Evolutionary conservation across 495 filamentous ascomycete genomes (phyloP).

Genomic region (Massariosphaeria phaeospora): DNA sequence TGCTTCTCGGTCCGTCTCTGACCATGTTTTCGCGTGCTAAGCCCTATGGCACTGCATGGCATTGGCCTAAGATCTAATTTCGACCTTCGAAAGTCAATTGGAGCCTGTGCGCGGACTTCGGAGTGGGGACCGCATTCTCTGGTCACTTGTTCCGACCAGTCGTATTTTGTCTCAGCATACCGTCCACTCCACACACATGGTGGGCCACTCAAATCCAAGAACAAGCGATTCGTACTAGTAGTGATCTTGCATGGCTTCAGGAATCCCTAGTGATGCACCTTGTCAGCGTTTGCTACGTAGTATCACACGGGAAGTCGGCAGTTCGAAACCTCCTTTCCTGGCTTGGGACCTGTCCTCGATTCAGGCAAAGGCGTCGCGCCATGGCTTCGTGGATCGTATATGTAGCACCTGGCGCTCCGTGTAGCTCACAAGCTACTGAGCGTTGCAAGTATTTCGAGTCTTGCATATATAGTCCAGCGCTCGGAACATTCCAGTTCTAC

Average conservation of each 20-base stretch:
- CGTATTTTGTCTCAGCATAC: not conserved
- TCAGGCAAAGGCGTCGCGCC: slow-evolving; percentile 17
- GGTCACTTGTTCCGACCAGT: not conserved
- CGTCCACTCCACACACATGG: not conserved
- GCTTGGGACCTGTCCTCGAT: not conserved
- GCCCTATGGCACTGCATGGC: not conserved
- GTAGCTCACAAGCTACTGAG: not conserved
- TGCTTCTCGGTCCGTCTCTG: not conserved
- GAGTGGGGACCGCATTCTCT: slow-evolving; percentile 23
- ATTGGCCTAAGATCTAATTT: not conserved
- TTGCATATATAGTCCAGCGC: not conserved
- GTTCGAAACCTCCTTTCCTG: not conserved
- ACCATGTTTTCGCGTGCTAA: not conserved
- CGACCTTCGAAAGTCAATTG: slow-evolving; percentile 6
- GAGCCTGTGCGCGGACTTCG: slow-evolving; percentile 21
- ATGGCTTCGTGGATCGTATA: slow-evolving; percentile 12
- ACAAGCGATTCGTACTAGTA: not conserved
- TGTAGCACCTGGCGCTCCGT: slow-evolving; percentile 7
- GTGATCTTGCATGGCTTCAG: not conserved
- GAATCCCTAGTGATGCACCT: not conserved
- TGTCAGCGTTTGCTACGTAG: not conserved
- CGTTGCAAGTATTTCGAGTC: not conserved
- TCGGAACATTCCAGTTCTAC: not conserved
- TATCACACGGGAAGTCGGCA: slow-evolving; percentile 1
- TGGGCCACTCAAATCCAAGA: slow-evolving; percentile 5